Conservation (phyloP, 73 alveolate genomes). For the Stentor roeselii region DNA sequence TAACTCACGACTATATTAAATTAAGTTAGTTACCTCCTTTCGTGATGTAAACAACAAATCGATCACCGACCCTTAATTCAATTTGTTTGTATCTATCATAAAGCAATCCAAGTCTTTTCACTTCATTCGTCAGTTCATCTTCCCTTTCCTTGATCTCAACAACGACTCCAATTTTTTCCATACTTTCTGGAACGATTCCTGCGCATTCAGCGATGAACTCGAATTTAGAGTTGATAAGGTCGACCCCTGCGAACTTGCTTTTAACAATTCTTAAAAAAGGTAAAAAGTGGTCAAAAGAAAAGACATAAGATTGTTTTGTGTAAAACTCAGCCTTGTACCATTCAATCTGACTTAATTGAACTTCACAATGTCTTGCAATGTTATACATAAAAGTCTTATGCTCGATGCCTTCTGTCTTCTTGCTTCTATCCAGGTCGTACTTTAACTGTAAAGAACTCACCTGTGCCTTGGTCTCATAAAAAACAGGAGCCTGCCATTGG, state of each 20-base stretch:
- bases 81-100: slow-evolving; percentile 21
- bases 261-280: slow-evolving; percentile 22
- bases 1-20: neutral
- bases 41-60: neutral
- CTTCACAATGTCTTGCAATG: slow-evolving; percentile 24
- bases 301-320: neutral
- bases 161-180: neutral
- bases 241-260: slow-evolving; percentile 29
- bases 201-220: neutral
- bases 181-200: slow-evolving; percentile 27
- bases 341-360: slow-evolving; percentile 8
- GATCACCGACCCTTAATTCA: slow-evolving; percentile 27
- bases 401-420: slow-evolving; percentile 10
- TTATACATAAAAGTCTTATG: slow-evolving; percentile 24
- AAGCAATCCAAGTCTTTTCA: slow-evolving; percentile 22
- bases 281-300: slow-evolving; percentile 4
- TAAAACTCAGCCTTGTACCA: slow-evolving; percentile 18
- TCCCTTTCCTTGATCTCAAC: neutral
- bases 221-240: neutral
- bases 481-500: slow-evolving; percentile 26
- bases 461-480: slow-evolving; percentile 7
- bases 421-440: neutral
- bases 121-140: neutral
- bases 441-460: neutral
- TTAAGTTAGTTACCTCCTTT: slow-evolving; percentile 18